phyloP scores from a whole-genome alignment of 352 stramenopile genomes.

The Peronospora belbahrii region DNA sequence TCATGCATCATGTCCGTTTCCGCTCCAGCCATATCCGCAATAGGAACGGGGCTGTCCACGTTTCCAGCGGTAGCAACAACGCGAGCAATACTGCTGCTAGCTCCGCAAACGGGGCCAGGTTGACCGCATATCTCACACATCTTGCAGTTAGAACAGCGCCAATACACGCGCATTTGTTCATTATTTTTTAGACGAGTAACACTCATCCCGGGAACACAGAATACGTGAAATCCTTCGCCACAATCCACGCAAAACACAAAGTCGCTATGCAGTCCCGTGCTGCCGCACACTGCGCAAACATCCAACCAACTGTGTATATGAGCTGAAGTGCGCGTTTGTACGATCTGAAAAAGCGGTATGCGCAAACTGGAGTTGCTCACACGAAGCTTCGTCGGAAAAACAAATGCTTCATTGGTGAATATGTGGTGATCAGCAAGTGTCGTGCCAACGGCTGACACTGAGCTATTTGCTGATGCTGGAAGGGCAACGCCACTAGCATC shows the following conservation, averaged over 20 bases:
- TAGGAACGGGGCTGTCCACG: slow-evolving; percentile 9
- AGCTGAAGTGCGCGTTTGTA: slow-evolving; percentile 69
- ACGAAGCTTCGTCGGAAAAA: slow-evolving; percentile 61
- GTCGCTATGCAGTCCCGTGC: slow-evolving; percentile 56
- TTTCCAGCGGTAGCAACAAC: slow-evolving; percentile 14
- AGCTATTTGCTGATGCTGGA: neutral
- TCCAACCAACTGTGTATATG: slow-evolving; percentile 89
- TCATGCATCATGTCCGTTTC: slow-evolving; percentile 2
- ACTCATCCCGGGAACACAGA: slow-evolving; percentile 71
- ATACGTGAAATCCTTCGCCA: slow-evolving; percentile 91
- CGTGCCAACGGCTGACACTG: neutral
- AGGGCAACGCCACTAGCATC: neutral
- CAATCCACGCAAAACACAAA: slow-evolving; percentile 96
- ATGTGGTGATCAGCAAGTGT: slow-evolving; percentile 11
- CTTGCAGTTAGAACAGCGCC: slow-evolving; percentile 94
- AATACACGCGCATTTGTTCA: slow-evolving; percentile 63
- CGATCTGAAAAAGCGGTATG: slow-evolving; percentile 61
- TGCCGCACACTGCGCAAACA: slow-evolving; percentile 87
- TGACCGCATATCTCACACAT: slow-evolving; percentile 91
- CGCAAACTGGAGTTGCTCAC: slow-evolving; percentile 48
- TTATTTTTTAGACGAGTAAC: slow-evolving; percentile 25
- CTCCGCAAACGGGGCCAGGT: slow-evolving; percentile 22
- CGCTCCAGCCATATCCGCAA: neutral
- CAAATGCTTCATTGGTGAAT: slow-evolving; percentile 23
- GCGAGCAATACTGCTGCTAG: slow-evolving; percentile 1